Conservation (phyloP, 768 basidiomycete species). For the Lactarius vividus region DNA sequence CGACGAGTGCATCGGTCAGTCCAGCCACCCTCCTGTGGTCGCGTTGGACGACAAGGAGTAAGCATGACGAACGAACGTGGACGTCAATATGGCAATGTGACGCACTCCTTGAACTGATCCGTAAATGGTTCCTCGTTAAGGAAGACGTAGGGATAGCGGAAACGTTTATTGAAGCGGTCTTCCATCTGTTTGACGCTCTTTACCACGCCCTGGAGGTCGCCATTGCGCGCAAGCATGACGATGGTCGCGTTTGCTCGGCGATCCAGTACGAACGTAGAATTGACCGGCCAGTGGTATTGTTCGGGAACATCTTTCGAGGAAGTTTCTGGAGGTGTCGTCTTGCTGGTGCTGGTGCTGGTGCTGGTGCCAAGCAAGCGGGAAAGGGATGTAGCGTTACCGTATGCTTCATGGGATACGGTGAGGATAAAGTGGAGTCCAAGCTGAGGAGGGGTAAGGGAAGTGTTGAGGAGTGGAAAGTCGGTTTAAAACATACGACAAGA, state of each 20-base stretch:
- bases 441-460: slow-evolving; percentile 34
- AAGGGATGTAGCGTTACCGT: slow-evolving; percentile 46
- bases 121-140: slow-evolving; percentile 80
- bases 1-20: slow-evolving; percentile 59
- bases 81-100: slow-evolving; percentile 39
- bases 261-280: slow-evolving; percentile 23
- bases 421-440: slow-evolving; percentile 56
- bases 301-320: slow-evolving; percentile 49
- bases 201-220: slow-evolving; percentile 43
- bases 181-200: slow-evolving; percentile 57
- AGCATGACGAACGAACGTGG: neutral
- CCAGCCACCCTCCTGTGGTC: slow-evolving; percentile 50
- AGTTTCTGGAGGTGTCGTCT: slow-evolving; percentile 24
- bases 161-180: slow-evolving; percentile 58
- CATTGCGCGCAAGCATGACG: slow-evolving; percentile 50
- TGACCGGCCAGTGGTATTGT: slow-evolving; percentile 32
- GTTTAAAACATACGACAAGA: slow-evolving; percentile 33
- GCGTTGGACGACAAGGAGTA: slow-evolving; percentile 32
- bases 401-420: slow-evolving; percentile 48
- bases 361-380: slow-evolving; percentile 35
- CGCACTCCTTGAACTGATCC: slow-evolving; percentile 66
- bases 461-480: neutral
- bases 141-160: slow-evolving; percentile 77
- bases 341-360: neutral
- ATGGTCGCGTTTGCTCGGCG: slow-evolving; percentile 55